Evolutionary conservation across 768 basidiomycete species (phyloP).

Genomic region (Russula abietina): DNA sequence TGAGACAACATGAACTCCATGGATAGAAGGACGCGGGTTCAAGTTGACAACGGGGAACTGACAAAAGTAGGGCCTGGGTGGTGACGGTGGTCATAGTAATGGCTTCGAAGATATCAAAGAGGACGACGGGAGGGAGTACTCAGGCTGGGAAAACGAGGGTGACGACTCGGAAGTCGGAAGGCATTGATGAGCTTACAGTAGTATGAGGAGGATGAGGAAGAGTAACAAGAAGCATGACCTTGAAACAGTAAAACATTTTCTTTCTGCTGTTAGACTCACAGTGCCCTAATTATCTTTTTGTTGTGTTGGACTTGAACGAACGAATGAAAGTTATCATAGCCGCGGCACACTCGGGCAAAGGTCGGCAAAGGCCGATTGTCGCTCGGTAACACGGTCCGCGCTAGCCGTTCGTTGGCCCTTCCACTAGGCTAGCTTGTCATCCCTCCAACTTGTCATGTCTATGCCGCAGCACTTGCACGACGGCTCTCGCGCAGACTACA

Average conservation of each 20-base stretch:
- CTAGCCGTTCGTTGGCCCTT: no score
- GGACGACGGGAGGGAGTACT: constrained; percentile 38
- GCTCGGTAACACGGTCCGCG: not conserved
- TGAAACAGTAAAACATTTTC: not conserved
- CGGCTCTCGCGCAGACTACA: constrained; percentile 20
- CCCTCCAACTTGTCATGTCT: constrained; percentile 20
- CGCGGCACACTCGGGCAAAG: not conserved
- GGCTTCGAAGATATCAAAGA: constrained; percentile 41
- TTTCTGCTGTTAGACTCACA: not conserved
- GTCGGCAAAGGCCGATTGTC: not conserved
- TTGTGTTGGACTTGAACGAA: no score
- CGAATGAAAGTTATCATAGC: no score
- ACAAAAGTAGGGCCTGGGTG: constrained; percentile 30
- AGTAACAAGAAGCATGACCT: constrained; percentile 12
- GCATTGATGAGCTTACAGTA: constrained; percentile 19
- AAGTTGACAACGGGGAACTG: constrained; percentile 29
- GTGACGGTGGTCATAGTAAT: no score
- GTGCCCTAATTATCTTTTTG: no score
- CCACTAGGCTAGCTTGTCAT: no score
- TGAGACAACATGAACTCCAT: no score
- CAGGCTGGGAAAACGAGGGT: constrained; percentile 32
- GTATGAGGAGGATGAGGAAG: constrained; percentile 31
- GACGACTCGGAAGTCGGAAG: no score
- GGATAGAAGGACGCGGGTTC: constrained; percentile 30
- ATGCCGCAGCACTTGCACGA: constrained; percentile 7